Base-by-base conservation (phyloP, 176 grass and related monocot genomes). In the Aegilops longissima region DNA sequence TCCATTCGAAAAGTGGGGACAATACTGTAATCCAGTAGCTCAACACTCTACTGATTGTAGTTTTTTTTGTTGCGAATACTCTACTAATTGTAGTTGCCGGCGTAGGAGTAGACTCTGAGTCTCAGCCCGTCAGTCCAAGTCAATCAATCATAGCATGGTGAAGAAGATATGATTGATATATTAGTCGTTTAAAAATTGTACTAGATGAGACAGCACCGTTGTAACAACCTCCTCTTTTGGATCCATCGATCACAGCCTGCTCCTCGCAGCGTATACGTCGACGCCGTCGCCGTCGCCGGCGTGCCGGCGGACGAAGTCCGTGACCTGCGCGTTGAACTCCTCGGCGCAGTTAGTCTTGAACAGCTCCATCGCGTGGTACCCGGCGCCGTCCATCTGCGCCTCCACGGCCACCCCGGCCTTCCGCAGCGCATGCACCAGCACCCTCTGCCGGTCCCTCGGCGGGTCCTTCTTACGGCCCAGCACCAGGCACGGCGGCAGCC, bases 341-440 rank as follows among this genome's bases (percentile, higher is more conserved):
- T 63, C 86, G 59, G 79, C 84, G 56, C 91, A 87, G 82, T 90
- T 83, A 5, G 65, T 3, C 49, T 95, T 90, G 77, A 92, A 89
- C 30, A 98, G 38, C 78, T 98, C 96, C 42, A 95, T 89, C 1
- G 89, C 92, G 87, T 98, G 96, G 88, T 82, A 86, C 8, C 96
- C 96, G 2, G 85, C 80, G 18, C 83, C 89, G 74, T 88, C 96
- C 20, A 95, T 68, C 56, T 58, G 18, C 1, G 78, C 82, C 81
- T 90, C 90, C 23, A 94, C 88, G 21, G 12, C 21, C 45, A 98
- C 93, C 12, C 86, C 93, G 10, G 82, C 88, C 52, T 76, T 88
- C 49, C 12, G 36, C 54, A 95, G 88, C 51, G 94, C 91, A 29
- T 70, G 25, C 40, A 89, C 84, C n/a, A 95, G 86, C 82, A 79